Percentiles rank a stretch among this genome's conserved stretches.
These are phyloP conservation scores for Dendrocalamus latiflorus DNA, from an alignment of 202 grass and related monocot species.

Conservation along the genomic window DNA sequence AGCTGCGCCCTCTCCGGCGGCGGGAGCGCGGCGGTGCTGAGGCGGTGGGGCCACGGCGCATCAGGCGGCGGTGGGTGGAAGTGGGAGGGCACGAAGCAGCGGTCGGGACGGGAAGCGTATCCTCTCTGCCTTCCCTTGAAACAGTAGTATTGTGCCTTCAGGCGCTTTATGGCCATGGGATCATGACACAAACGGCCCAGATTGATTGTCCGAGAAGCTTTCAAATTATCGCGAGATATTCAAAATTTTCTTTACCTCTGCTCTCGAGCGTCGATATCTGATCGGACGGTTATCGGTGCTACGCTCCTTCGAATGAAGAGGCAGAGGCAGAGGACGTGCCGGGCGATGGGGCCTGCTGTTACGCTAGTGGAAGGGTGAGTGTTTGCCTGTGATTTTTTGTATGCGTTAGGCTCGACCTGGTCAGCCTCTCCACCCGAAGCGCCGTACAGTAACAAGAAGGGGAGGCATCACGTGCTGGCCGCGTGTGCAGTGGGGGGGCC, in stretches of 20 bases:
- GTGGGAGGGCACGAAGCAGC: background rate
- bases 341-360: no score
- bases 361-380: background rate
- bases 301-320: background rate
- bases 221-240: background rate
- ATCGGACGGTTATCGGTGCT: no score
- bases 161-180: background rate
- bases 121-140: background rate
- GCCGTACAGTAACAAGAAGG: background rate
- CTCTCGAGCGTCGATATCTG: background rate
- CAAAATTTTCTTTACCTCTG: background rate
- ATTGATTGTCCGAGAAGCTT: background rate
- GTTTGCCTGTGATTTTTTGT: background rate
- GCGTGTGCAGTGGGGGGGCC: background rate
- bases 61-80: constrained; percentile 18
- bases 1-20: background rate
- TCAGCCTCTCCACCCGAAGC: no score
- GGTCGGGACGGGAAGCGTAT: background rate
- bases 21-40: no score
- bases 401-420: no score
- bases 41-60: background rate
- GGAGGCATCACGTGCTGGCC: background rate
- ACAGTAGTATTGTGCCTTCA: background rate
- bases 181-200: background rate
- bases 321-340: no score